Evolutionary conservation across 2,329 filamentous ascomycete species (phyloP).

Genomic region (Ophiostoma pallidulum): DNA sequence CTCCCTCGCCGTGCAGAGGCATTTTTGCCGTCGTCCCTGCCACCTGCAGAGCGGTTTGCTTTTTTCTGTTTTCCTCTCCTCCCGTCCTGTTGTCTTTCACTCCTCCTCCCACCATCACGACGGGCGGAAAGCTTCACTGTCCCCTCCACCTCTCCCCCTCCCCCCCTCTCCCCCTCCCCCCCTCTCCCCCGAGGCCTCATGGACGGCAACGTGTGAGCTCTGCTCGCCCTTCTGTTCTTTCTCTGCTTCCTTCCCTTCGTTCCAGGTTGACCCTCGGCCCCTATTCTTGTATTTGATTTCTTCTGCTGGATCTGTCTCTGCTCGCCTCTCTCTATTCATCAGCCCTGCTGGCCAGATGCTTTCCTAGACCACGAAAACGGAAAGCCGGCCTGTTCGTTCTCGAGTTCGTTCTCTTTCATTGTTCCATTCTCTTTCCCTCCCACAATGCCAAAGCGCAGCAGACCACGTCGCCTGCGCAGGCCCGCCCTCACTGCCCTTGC

Average conservation of each 20-base stretch:
- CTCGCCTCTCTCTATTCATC: background rate
- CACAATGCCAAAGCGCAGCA: background rate
- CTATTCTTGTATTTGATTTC: slow-evolving; percentile 3
- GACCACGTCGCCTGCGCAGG: slow-evolving; percentile 11
- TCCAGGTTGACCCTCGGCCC: slow-evolving; percentile 16
- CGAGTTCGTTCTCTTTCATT: background rate
- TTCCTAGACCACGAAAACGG: no score
- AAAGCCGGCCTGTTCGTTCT: no score
- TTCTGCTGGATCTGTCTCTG: background rate
- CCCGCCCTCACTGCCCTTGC: slow-evolving; percentile 16
- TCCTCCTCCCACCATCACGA: no score
- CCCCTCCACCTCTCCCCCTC: no score
- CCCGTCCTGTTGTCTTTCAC: background rate
- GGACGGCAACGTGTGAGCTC: no score
- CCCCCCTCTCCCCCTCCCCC: no score
- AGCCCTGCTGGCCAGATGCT: no score
- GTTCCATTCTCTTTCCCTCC: background rate
- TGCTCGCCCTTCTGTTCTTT: no score
- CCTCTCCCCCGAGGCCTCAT: no score
- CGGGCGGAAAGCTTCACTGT: no score
- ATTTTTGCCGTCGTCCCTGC: background rate
- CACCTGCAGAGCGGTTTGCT: no score
- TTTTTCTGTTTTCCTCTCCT: background rate
- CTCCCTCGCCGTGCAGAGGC: no score
- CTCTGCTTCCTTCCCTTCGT: slow-evolving; percentile 9